Conservation (phyloP, 306 rosid species). For the Abrus pulchellus region DNA sequence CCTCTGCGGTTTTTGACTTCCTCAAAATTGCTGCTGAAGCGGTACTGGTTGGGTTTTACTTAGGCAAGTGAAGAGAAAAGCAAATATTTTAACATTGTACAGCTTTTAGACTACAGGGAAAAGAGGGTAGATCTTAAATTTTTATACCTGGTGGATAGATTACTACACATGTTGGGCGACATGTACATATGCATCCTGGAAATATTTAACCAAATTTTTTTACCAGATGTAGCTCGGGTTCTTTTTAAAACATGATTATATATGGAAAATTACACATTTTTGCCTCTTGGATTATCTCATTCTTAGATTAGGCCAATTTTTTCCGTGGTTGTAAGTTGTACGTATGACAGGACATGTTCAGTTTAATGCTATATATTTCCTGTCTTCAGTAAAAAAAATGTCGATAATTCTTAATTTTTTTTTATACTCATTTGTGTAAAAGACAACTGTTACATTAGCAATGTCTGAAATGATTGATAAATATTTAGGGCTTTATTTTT, state of each 20-base stretch:
- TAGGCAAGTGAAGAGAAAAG: constrained; percentile 48
- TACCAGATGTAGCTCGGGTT: constrained; percentile 34
- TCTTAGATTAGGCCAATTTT: background rate
- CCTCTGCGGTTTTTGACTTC: constrained; percentile 34
- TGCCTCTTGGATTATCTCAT: constrained; percentile 8
- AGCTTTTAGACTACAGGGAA: constrained; percentile 55
- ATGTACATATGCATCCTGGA: constrained; percentile 50
- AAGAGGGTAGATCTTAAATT: constrained; percentile 43
- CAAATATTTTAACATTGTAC: constrained; percentile 52
- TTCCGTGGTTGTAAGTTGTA: constrained; percentile 10
- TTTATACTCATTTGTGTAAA: background rate
- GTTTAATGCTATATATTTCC: background rate
- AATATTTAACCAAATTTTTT: constrained; percentile 47
- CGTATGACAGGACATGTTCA: background rate
- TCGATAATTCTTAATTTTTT: background rate
- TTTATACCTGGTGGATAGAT: constrained; percentile 34
- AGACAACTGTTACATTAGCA: background rate
- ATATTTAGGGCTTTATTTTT: background rate
- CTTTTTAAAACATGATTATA: constrained; percentile 24
- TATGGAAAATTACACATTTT: constrained; percentile 29
- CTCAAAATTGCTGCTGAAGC: constrained; percentile 39
- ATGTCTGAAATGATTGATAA: background rate
- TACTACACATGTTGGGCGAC: constrained; percentile 12
- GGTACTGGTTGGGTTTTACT: constrained; percentile 31
- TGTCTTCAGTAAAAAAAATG: background rate